A percentile compares a stretch with the other conserved stretches of the same genome.
Evolutionary conservation across 164 flowering plant genomes (phyloP).

Genomic region (Sextonia rubra): DNA sequence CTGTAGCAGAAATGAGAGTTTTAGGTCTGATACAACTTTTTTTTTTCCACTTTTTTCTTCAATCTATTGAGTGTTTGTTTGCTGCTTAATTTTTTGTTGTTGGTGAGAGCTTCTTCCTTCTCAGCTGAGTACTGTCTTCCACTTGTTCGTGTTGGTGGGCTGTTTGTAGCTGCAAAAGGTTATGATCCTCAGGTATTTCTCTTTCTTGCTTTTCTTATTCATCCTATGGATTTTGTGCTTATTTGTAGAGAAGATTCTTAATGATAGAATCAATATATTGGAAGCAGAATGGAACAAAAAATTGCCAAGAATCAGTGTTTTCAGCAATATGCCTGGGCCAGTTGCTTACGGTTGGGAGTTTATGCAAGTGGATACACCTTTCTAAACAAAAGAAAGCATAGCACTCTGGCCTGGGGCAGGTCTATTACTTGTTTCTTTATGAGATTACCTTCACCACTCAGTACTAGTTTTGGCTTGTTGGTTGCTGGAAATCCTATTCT

Average conservation of each 20-base stretch:
- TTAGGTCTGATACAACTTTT: slow-evolving; percentile 44
- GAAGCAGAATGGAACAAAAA: background rate
- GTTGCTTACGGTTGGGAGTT: background rate
- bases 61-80: background rate
- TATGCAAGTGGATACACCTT: background rate
- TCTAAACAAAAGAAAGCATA: background rate
- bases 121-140: slow-evolving; percentile 94
- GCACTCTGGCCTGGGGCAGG: background rate
- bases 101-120: background rate
- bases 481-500: background rate
- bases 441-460: background rate
- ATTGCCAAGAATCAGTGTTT: background rate
- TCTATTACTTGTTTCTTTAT: background rate
- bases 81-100: slow-evolving; percentile 2
- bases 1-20: slow-evolving; percentile 93
- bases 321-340: background rate
- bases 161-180: slow-evolving; percentile 96
- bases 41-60: background rate
- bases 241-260: background rate
- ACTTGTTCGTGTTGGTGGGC: slow-evolving; percentile 86
- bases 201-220: background rate
- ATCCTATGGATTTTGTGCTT: background rate
- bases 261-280: background rate
- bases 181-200: slow-evolving; percentile 70
- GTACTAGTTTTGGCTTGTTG: background rate